Base-by-base conservation (phyloP, 2,329 filamentous ascomycete genomes). In the Ophiosphaerella korrae region DNA sequence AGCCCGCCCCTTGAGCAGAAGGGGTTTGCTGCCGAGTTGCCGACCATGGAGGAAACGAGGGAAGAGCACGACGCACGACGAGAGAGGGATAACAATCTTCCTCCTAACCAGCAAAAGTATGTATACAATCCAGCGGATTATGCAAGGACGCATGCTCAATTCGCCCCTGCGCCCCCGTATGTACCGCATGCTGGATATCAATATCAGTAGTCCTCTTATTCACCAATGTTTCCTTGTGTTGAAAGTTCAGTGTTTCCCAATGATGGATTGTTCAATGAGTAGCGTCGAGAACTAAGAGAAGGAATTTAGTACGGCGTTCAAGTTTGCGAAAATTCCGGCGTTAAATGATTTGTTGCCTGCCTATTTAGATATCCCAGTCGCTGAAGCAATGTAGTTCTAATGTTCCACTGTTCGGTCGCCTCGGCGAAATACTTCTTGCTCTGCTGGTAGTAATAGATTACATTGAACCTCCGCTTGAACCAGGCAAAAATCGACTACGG, bases 71-170 rank as follows among this genome's bases (percentile, higher is more conserved):
- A 62, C 2, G 48, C 53, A 1, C 46, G 60, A 6, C 54, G 55
- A 41, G 57, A 57, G 26, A 50, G 55, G 13, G 59, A 67, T 47
- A 64, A 59, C 8, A 36, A 58, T 7, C 48, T 56, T 45, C 42
- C 50, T 26, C 12, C 45, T 53, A 35, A 53, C 52, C 37, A 40
- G 7, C 54, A 53, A 13, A 66, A 71, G 40, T 71, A 73, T 50
- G 48, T 43, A 7, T 73, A 73, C 43, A 73, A 73, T 37, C 70
- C 70, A 2, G 68, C 70, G 45, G 70, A 73, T 34, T 73, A 57
- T 48, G 68, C 57, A 7, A 55, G 59, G 33, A 50, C 51, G 39
- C 54, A 63, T 36, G 47, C 47, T 14, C 55, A 54, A 11, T 53
- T 53, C 42, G 50, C 41, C 8, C 32, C 44, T 6, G 49, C 51